phyloP scores from a whole-genome alignment of 495 filamentous ascomycete genomes.

The Penicillium atrosanguineum region DNA sequence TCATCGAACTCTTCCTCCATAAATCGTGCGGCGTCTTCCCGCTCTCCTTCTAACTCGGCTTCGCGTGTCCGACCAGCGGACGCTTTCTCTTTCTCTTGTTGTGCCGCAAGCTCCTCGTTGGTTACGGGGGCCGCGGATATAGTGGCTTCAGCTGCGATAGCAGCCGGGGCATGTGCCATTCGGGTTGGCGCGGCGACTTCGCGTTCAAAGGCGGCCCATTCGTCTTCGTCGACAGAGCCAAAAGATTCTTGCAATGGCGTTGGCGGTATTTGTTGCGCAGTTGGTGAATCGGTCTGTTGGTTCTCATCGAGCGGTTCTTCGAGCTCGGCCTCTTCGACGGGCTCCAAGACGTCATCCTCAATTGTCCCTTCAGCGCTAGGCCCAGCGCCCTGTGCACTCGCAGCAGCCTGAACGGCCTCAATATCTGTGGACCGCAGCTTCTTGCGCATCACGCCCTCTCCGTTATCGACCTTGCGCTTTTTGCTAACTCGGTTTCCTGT shows the following conservation, averaged over 20 bases:
- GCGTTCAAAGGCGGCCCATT: constrained; percentile 90
- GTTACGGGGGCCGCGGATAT: constrained; percentile 70
- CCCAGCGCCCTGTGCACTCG: constrained; percentile 16
- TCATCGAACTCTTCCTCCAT: constrained; percentile 90
- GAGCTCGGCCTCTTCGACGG: constrained; percentile 26
- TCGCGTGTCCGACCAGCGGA: constrained; percentile 45
- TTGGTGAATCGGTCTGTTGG: constrained; percentile 12
- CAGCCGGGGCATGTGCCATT: constrained; percentile 31
- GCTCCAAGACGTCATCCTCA: constrained; percentile 28
- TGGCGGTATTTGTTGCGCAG: constrained; percentile 13
- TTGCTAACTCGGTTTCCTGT: constrained; percentile 46
- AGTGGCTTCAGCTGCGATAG: constrained; percentile 39
- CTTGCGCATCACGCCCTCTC: constrained; percentile 47
- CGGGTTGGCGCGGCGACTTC: constrained; percentile 64
- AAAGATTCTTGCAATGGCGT: constrained; percentile 11
- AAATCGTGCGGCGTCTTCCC: constrained; percentile 77
- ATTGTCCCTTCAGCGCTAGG: constrained; percentile 22
- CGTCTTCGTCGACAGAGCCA: constrained; percentile 66
- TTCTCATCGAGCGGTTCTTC: constrained; percentile 21
- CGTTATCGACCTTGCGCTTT: constrained; percentile 56
- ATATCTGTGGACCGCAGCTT: constrained; percentile 40
- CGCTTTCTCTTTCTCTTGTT: constrained; percentile 57
- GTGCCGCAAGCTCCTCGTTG: constrained; percentile 68
- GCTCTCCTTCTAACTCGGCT: constrained; percentile 72
- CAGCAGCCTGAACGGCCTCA: constrained; percentile 24